Percentiles rank a stretch among this genome's conserved stretches.
These are phyloP conservation scores for Exophiala sp. DNA, from an alignment of 2,329 filamentous ascomycete genomes.

Conservation along the genomic window DNA sequence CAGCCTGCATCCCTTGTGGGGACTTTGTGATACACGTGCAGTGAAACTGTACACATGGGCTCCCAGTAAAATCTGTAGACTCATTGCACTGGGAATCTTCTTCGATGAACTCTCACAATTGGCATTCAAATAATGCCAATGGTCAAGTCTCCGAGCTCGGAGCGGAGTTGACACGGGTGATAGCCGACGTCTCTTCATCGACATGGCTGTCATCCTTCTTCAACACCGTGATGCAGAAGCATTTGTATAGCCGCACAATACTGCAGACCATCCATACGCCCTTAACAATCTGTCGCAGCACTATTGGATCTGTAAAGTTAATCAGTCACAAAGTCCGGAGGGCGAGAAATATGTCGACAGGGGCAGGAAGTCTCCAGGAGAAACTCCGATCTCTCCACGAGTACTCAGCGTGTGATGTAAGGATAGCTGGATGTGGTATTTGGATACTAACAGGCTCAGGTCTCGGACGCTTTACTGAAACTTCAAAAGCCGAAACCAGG, in stretches of 20 bases:
- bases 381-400: slow-evolving; percentile 33
- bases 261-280: too few species aligned
- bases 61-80: too few species aligned
- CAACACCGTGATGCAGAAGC: too few species aligned
- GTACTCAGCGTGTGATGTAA: slow-evolving; percentile 45
- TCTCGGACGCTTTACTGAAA: slow-evolving; percentile 71
- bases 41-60: too few species aligned
- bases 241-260: too few species aligned
- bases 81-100: too few species aligned
- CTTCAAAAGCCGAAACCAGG: slow-evolving; percentile 48
- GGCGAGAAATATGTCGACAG: background rate
- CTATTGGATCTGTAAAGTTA: too few species aligned
- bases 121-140: background rate
- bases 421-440: background rate
- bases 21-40: too few species aligned
- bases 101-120: background rate
- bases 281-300: too few species aligned
- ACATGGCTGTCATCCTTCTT: too few species aligned
- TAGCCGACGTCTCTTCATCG: too few species aligned
- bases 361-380: slow-evolving; percentile 30
- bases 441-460: slow-evolving; percentile 37
- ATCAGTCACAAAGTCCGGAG: background rate
- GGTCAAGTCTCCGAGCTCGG: background rate
- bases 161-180: background rate
- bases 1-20: too few species aligned